Base-by-base conservation (phyloP, 805 yeast species). In the Nakazawaea molendinolei region DNA sequence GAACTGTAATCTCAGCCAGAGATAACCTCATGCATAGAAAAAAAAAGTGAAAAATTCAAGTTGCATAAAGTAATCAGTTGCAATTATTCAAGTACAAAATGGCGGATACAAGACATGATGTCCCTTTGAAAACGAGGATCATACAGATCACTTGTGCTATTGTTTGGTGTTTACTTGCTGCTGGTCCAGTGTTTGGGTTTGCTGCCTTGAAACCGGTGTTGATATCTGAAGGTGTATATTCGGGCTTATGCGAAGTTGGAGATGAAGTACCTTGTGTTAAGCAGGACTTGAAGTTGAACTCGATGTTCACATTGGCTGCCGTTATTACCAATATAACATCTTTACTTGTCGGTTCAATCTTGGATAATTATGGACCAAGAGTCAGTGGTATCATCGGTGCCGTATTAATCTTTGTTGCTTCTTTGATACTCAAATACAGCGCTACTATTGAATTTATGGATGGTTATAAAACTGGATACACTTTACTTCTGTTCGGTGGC, bases 101-200 rank as follows among this genome's bases (percentile, higher is more conserved):
- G n/a, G n/a, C n/a, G n/a, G n/a, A n/a, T n/a, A n/a, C n/a, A n/a
- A n/a, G n/a, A n/a, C n/a, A n/a, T 9, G 34, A 33, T 20, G 44
- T 41, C 1, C 33, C 61, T 1, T 34, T 52, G 13, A 40, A 41
- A 8, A 39, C 44, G 8, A 57, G 76, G 43, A 35, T 67, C 8
- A 39, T 67, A 2, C 95, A 86, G 53, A 70, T 84, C 8, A 32
- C 52, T 2, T 84, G 95, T 58, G 89, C 96, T 20, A 72, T 86
- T 13, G 38, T 67, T 0, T 89, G 95, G 95, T 90, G 97, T 60
- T 61, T 89, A 10, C 65, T 86, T 25, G 86, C 95, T 1, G 96
- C 95, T 0, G 97, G 97, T 5, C 86, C 94, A 1, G 79, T 89
- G 10, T 89, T 89, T 66, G 97, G 97, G 4, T 89, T 89, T 63